Conservation (phyloP, 2,329 filamentous ascomycete genomes). For the Botrytis tulipae region DNA sequence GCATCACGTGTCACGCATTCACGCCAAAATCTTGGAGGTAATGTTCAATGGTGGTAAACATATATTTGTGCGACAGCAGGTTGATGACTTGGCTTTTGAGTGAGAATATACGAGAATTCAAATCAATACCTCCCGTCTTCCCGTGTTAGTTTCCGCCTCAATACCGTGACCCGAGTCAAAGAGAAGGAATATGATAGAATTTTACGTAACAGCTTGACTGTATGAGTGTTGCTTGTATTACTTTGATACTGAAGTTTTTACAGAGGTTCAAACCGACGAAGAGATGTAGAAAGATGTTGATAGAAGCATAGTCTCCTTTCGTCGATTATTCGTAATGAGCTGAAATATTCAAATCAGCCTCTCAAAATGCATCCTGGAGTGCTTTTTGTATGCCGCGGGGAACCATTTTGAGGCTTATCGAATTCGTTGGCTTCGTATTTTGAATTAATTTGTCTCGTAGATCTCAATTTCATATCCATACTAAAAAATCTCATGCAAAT, state of each 20-base stretch:
- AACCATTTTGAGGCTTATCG: neutral
- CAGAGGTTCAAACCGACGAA: neutral
- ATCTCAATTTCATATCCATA: neutral
- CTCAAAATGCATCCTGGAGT: neutral
- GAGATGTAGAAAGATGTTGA: neutral
- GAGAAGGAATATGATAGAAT: neutral
- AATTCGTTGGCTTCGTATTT: neutral
- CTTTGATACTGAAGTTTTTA: neutral
- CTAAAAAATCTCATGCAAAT: neutral
- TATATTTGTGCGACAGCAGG: neutral
- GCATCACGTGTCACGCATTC: neutral
- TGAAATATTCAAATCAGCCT: neutral
- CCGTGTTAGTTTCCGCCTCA: neutral
- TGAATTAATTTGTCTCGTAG: neutral
- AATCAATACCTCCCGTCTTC: neutral
- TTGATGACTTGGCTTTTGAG: neutral
- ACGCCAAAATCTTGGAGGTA: neutral
- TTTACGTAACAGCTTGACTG: neutral
- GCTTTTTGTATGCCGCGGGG: neutral
- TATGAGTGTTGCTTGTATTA: neutral
- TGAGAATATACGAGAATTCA: conserved; percentile 1
- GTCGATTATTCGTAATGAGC: neutral
- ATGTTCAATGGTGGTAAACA: neutral
- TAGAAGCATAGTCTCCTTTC: neutral
- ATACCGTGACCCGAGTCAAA: neutral